phyloP scores from a whole-genome alignment of 2,329 filamentous ascomycete species.

The Aspergillus caelatus region DNA sequence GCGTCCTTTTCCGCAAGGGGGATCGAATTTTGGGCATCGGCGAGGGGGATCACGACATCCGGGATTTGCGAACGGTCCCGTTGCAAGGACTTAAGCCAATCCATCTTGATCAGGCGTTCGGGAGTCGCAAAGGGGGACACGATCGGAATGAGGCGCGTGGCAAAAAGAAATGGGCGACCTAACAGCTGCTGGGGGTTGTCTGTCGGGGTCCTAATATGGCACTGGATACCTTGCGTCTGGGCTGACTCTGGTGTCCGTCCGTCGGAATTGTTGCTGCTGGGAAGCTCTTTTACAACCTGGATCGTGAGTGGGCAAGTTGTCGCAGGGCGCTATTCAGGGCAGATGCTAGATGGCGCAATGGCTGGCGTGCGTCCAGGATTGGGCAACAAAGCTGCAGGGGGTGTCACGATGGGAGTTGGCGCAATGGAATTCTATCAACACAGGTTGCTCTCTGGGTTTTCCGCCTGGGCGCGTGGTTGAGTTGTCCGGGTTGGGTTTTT shows the following conservation, averaged over 20 bases:
- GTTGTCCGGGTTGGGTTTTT: not conserved
- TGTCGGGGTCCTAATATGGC: not conserved
- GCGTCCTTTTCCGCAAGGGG: conserved; percentile 28
- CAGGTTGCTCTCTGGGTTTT: not conserved
- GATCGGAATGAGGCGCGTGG: not conserved
- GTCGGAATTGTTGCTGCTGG: not conserved
- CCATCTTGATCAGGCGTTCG: conserved; percentile 2
- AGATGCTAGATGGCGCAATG: not conserved
- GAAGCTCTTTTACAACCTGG: not conserved
- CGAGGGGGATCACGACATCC: conserved; percentile 54
- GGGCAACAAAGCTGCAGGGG: not conserved
- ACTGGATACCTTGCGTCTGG: not conserved
- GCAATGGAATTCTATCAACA: not conserved
- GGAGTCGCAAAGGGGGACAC: not conserved
- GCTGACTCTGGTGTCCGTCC: not conserved
- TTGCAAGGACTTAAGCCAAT: not conserved
- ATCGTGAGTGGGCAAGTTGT: not conserved
- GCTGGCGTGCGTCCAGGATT: not conserved
- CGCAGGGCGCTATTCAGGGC: not conserved
- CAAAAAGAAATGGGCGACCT: not conserved
- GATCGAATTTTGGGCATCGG: conserved; percentile 38
- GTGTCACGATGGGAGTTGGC: not conserved
- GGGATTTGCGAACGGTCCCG: conserved; percentile 46
- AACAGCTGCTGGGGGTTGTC: not conserved
- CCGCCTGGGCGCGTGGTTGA: not conserved